Conservation (phyloP, 176 grass and related monocot species). For the Triticum aestivum region DNA sequence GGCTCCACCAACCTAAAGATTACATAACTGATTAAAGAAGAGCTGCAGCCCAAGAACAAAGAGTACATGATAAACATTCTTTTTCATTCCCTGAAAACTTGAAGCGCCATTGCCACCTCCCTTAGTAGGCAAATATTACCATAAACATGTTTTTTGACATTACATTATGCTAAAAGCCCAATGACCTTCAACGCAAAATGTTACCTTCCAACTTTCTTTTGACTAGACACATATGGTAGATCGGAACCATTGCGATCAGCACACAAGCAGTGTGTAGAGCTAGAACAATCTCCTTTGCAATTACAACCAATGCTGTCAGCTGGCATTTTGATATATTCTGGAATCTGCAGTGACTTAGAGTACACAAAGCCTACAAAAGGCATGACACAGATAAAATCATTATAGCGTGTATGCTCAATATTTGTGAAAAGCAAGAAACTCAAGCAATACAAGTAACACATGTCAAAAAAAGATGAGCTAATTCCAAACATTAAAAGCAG, state of each 20-base stretch:
- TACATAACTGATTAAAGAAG: background rate
- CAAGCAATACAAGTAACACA: background rate
- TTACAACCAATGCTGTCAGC: conserved; percentile 46
- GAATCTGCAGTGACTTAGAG: conserved; percentile 40
- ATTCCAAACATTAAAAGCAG: background rate
- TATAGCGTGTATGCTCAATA: background rate
- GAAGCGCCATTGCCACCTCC: background rate
- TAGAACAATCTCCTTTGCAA: conserved; percentile 59
- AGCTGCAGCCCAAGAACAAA: background rate
- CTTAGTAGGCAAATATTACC: background rate
- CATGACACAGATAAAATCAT: conserved; percentile 9
- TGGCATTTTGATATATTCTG: conserved; percentile 43
- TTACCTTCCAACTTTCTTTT: conserved; percentile 45
- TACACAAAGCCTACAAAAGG: conserved; percentile 60
- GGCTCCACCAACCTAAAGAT: conserved; percentile 72
- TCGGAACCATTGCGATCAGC: conserved; percentile 55
- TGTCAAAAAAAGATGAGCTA: background rate
- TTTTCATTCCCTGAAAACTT: background rate
- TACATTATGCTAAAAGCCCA: background rate
- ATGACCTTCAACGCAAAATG: background rate
- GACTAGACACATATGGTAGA: conserved; percentile 63
- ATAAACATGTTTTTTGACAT: background rate
- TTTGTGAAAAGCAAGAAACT: conserved; percentile 6
- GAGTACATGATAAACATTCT: background rate
- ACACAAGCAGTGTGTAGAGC: conserved; percentile 53